Base-by-base conservation (phyloP, 352 stramenopile genomes). In the Phytopythium kandeliae region DNA sequence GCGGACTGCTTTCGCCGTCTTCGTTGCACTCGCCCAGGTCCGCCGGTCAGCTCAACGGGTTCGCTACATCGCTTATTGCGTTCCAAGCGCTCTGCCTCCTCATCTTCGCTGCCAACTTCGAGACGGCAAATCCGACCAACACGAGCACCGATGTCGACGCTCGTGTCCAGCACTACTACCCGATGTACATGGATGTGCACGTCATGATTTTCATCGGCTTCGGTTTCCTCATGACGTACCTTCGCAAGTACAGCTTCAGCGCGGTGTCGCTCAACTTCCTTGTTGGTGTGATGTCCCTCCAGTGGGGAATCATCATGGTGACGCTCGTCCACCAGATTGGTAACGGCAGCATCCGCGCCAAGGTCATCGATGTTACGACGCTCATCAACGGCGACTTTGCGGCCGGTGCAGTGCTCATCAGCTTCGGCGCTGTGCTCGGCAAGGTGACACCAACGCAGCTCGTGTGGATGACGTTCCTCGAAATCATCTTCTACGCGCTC, bases 201-300 rank as follows among this genome's bases (percentile, higher is more conserved):
- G 69, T 83, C 22, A 93, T 93, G 83, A 83, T 93, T 51, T 86
- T 89, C 45, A 59, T 91, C 21, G 83, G 83, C 50, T 93, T 93
- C 44, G 83, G 78, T 45, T 91, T 89, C 43, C 70, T 94, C 48
- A 94, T 94, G 83, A 87, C 78, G 9, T 94, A 89, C 55, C 58
- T 94, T 13, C 72, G 74, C 38, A 76, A 83, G 48, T 93, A 93
- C 65, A 86, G 71, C 48, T 60, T 82, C 46, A 85, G 71, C 40
- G 71, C 75, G 1, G 69, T 84, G 48, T 86, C 64, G 58, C 74
- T 90, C 55, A 92, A 81, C 58, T 82, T 92, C 49, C 58, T 92
- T 28, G 51, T 90, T 6, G 67, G 65, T n/a, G 65, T 65, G 10
- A 57, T 94, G 46, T 67, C 58, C 2, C 55, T 88, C 12, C 67